A percentile compares a stretch with the other conserved stretches of the same genome.
phyloP scores from a whole-genome alignment of 2,329 filamentous ascomycete species.

The Delphinella strobiligena region DNA sequence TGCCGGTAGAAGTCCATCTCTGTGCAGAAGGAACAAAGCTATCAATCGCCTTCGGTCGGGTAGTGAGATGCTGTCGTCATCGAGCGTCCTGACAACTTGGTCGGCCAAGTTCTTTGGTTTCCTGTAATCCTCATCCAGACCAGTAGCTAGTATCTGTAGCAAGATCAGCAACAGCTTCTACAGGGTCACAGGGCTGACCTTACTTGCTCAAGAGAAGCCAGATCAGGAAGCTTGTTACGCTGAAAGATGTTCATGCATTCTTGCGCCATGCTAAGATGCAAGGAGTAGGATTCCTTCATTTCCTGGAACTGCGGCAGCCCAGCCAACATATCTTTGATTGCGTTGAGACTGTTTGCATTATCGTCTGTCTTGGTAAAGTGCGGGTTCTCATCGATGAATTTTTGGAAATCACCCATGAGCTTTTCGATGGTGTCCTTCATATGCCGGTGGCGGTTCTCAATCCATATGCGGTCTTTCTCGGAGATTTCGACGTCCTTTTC shows the following conservation, averaged over 20 bases:
- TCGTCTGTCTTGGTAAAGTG: slow-evolving; percentile 73
- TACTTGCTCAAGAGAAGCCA: slow-evolving; percentile 76
- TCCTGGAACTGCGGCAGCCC: slow-evolving; percentile 89
- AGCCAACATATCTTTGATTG: slow-evolving; percentile 94
- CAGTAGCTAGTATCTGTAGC: slow-evolving; percentile 65
- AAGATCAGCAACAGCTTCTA: slow-evolving; percentile 7
- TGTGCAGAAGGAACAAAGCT: slow-evolving; percentile 73
- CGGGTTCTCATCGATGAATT: slow-evolving; percentile 80
- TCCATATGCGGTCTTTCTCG: slow-evolving; percentile 90
- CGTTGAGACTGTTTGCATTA: slow-evolving; percentile 64
- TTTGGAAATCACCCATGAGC: slow-evolving; percentile 82
- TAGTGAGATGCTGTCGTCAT: slow-evolving; percentile 62
- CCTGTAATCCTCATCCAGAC: slow-evolving; percentile 80
- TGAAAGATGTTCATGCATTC: slow-evolving; percentile 95
- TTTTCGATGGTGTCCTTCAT: slow-evolving; percentile 98
- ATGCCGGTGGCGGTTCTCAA: slow-evolving; percentile 84
- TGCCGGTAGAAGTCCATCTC: slow-evolving; percentile 70
- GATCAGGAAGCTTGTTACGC: slow-evolving; percentile 68
- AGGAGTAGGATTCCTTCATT: slow-evolving; percentile 86
- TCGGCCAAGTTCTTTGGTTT: slow-evolving; percentile 85
- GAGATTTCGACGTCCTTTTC: slow-evolving; percentile 84
- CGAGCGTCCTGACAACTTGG: slow-evolving; percentile 73
- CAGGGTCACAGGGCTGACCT: slow-evolving; percentile 3
- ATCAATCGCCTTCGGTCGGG: slow-evolving; percentile 75
- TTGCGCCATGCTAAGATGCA: slow-evolving; percentile 93